Evolutionary conservation across 345 rosid genomes (phyloP), one percentile per base, ranked within the genome.

Genomic region (Salix udensis): DNA sequence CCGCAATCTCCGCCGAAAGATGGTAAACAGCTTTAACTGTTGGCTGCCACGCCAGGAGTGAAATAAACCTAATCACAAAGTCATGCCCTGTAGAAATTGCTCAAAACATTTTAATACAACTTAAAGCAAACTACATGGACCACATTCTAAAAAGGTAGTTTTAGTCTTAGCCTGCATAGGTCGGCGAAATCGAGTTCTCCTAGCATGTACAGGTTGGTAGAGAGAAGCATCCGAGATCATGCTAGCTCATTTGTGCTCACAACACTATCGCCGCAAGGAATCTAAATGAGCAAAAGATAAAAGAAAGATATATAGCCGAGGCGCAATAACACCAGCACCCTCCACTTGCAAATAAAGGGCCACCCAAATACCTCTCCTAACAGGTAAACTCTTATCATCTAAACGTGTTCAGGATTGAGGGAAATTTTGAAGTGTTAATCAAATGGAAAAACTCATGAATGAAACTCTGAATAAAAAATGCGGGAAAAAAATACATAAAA

Each of bases 1-100:
- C 82, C 78, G 78, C 78, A 81, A 79, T 83, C 79, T 21, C 46
- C 86, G 85, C 85, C 44, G 79, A 74, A 78, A 74, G 76, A 42
- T 50, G 14, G 74, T 23, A 26, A 55, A 62, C 26, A 64, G 64
- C 76, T 37, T 23, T 48, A 42, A 15, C 24, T 36, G 58, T 50
- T 31, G 31, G 77, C 30, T 15, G 72, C 78, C 83, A 78, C 67
- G 80, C 87, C 60, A 67, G 70, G 62, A 65, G 34, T 7, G 69
- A 76, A 58, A 36, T 73, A 67, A 26, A 74, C 79, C 68, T 83
- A 4, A 48, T 77, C 50, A n/a, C 53, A 37, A 42, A 40, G 46
- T 31, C 53, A 26, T 21, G 21, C 70, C 28, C 81, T 52, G 37
- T 42, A 23, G 16, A 13, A 16, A 74, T 67, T 23, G 62, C 70